phyloP scores from a whole-genome alignment of 495 filamentous ascomycete genomes.

The Penicillium taxi region DNA sequence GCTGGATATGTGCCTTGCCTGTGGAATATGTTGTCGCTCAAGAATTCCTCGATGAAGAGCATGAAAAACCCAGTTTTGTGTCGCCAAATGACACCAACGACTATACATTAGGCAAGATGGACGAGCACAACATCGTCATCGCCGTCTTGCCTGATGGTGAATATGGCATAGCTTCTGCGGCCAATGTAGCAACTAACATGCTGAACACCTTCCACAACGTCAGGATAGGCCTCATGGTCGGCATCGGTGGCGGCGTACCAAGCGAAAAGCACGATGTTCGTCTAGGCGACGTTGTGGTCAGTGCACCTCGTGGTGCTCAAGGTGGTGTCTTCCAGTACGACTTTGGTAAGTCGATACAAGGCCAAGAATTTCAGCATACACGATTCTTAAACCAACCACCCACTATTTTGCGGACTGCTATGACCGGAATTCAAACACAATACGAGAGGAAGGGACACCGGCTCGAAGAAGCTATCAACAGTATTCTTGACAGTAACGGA shows the following conservation, averaged over 20 bases:
- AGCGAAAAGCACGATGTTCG: constrained; percentile 16
- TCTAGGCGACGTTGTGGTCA: constrained; percentile 23
- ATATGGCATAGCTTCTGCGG: constrained; percentile 7
- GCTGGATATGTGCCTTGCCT: constrained; percentile 22
- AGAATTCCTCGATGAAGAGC: constrained; percentile 31
- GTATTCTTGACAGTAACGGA: constrained; percentile 11
- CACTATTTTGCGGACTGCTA: constrained; percentile 11
- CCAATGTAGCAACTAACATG: constrained; percentile 28
- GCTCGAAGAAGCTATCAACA: constrained; percentile 16
- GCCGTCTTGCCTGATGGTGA: constrained; percentile 3
- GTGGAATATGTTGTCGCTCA: constrained; percentile 30
- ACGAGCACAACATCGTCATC: constrained; percentile 16
- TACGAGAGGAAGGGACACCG: constrained; percentile 12
- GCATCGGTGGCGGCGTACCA: constrained; percentile 20
- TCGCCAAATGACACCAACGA: constrained; percentile 20
- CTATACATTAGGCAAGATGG: constrained; percentile 30
- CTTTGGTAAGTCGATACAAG: constrained; percentile 22
- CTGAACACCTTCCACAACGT: constrained; percentile 8
- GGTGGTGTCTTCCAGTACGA: constrained; percentile 37
- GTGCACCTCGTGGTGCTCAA: constrained; percentile 13
- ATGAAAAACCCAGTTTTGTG: not conserved
- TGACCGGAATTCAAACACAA: constrained; percentile 10
- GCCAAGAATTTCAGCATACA: constrained; percentile 12
- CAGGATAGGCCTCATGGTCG: constrained; percentile 17
- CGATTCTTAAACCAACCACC: constrained; percentile 30